Conservation (phyloP, 2,329 filamentous ascomycete genomes). For the Sphaceloma murrayae region DNA sequence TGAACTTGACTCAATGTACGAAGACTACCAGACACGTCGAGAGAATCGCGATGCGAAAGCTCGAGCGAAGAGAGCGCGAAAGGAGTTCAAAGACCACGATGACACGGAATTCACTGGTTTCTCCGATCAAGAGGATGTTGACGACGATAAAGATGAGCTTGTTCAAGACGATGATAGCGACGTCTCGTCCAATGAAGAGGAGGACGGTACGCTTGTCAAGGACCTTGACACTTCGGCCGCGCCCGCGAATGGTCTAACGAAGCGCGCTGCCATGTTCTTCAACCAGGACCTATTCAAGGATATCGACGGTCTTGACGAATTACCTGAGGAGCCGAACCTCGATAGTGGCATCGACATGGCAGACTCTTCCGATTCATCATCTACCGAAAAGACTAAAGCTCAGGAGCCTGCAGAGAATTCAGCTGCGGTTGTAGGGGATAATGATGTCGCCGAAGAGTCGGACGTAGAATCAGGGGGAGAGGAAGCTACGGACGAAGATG, state of each 20-base stretch:
- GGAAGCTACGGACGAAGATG: conserved; percentile 27
- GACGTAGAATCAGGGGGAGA: conserved; percentile 26
- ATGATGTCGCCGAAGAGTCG: conserved; percentile 28
- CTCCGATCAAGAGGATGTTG: conserved; percentile 55
- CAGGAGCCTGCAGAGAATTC: conserved; percentile 19
- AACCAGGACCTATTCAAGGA: conserved; percentile 89
- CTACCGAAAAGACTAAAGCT: conserved; percentile 22
- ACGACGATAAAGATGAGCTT: conserved; percentile 41
- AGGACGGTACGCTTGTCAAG: conserved; percentile 45
- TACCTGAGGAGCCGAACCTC: conserved; percentile 34
- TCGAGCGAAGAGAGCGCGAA: conserved; percentile 77
- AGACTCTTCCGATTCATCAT: conserved; percentile 23
- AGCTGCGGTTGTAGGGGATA: conserved; percentile 26
- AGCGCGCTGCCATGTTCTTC: conserved; percentile 80
- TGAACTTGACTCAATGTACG: conserved; percentile 81
- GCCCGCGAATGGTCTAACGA: conserved; percentile 58
- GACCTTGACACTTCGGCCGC: conserved; percentile 49
- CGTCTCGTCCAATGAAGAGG: conserved; percentile 45
- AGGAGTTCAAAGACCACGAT: conserved; percentile 65
- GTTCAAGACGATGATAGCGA: conserved; percentile 53
- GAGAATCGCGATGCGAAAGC: conserved; percentile 76
- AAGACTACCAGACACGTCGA: conserved; percentile 70
- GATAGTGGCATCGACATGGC: conserved; percentile 35
- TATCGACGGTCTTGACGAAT: conserved; percentile 56
- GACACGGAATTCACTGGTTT: conserved; percentile 92